Evolutionary conservation across 1,139 yeast genomes (phyloP).

Genomic region (Arxiozyma telluris): DNA sequence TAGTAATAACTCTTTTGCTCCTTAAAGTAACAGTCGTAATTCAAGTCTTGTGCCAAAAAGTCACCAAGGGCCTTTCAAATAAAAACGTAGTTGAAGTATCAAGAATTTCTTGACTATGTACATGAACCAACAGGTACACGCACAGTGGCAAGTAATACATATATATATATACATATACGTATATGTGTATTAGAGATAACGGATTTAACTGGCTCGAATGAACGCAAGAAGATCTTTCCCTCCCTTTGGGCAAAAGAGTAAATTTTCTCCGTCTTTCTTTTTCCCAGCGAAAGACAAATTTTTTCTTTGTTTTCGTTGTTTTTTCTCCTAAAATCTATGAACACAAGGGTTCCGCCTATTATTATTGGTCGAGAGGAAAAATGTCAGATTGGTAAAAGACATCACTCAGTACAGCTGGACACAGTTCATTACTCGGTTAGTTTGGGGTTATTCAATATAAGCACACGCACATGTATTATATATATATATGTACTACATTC

Average conservation of each 20-base stretch:
- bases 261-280: not conserved
- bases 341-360: not conserved
- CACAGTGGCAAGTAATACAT: not conserved
- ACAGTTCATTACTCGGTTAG: not conserved
- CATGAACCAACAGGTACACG: not conserved
- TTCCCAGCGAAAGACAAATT: not conserved
- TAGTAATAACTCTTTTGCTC: not conserved
- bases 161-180: too few relatives aligned
- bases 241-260: not conserved
- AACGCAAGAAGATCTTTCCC: not conserved
- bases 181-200: not conserved
- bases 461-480: too few relatives aligned
- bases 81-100: too few relatives aligned
- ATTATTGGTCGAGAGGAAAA: not conserved
- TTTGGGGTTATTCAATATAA: too few relatives aligned
- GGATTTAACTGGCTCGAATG: not conserved
- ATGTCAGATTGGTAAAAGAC: not conserved
- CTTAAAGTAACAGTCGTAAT: too few relatives aligned
- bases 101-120: not conserved
- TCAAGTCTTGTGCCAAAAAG: too few relatives aligned
- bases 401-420: not conserved
- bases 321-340: not conserved
- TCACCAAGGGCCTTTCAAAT: too few relatives aligned
- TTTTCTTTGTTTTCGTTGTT: not conserved
- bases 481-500: too few relatives aligned